Conservation (phyloP, 2,329 filamentous ascomycete species). For the Harringtonia lauricola region DNA sequence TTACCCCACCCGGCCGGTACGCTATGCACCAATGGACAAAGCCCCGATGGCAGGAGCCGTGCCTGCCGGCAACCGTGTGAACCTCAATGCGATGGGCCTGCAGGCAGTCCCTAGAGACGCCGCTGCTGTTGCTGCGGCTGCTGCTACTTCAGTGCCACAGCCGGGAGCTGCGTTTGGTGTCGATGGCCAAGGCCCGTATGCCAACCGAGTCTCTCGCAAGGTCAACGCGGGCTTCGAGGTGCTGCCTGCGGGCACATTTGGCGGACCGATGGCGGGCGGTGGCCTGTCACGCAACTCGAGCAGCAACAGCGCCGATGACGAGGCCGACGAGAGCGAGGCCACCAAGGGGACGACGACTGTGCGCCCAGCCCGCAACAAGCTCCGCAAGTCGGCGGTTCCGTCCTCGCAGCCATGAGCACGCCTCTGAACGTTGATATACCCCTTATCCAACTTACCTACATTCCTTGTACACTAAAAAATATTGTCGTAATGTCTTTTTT, state of each 20-base stretch:
- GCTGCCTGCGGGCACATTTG: conserved; percentile 27
- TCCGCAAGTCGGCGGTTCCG: conserved; percentile 7
- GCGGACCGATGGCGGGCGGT: not conserved
- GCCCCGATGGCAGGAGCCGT: too few species aligned
- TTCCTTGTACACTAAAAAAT: too few species aligned
- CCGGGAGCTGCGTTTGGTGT: conserved; percentile 22
- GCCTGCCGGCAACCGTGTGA: too few species aligned
- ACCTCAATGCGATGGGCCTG: too few species aligned
- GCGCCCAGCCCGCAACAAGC: conserved; percentile 8
- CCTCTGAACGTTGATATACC: too few species aligned
- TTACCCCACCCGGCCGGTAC: too few species aligned
- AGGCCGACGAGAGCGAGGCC: not conserved
- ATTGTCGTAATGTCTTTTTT: too few species aligned
- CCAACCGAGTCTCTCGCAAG: conserved; percentile 23
- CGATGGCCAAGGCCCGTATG: conserved; percentile 10
- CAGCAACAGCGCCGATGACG: conserved; percentile 2
- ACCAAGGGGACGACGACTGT: not conserved
- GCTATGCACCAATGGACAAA: too few species aligned
- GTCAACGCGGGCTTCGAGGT: conserved; percentile 28
- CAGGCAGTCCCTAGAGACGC: too few species aligned
- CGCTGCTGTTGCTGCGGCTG: not conserved
- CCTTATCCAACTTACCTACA: too few species aligned
- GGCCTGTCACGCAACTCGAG: not conserved
- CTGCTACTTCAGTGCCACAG: conserved; percentile 2
- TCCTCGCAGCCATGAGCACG: too few species aligned